Base-by-base conservation (phyloP, 2,329 filamentous ascomycete species). In the Calonectria pseudoturangicola region DNA sequence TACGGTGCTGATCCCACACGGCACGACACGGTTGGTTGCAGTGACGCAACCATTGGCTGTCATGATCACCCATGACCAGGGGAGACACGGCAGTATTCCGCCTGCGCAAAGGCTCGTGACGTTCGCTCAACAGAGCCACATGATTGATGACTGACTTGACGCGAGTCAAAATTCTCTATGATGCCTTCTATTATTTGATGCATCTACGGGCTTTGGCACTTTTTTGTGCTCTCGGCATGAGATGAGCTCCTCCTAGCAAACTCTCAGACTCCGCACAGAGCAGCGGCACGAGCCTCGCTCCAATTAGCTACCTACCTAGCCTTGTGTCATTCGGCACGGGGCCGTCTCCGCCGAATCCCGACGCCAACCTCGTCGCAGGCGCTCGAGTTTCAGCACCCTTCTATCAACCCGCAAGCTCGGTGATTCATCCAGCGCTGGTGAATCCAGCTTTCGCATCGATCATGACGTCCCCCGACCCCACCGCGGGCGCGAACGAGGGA, bases 121-220 rank as follows among this genome's bases (percentile, higher is more conserved):
- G 39, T 43, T 30, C 30, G n/a, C 58, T 74, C 70, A 36, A 48
- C 48, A 21, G 58, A 67, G 68, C 74, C 78, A 79, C 75, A 74
- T 79, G 78, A 79, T 77, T 79, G 78, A 79, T 77, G 76, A 68
- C 68, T 68, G 66, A 54, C 45, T 48, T 63, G 70, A 70, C 45
- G 54, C 54, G 63, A 21, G 48, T 43, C 21, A 60, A 25, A 62
- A 39, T 56, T 33, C 30, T 16, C 50, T 39, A 33, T 48, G 30
- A 43, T 25, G 30, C 8, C 16, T 18, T 33, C 4, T 47, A 28
- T 41, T 21, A 58, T 62, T 16, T 18, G 16, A 48, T 28, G 48
- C 39, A 47, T 36, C 16, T 30, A 21, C 16, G 30, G 16, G 36
- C 6, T 56, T 28, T 36, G 33, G 28, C 33, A 39, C 28, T 39